Base-by-base conservation (phyloP, 192 early-diverging fungal genomes). In the Gaertneriomyces sp. region DNA sequence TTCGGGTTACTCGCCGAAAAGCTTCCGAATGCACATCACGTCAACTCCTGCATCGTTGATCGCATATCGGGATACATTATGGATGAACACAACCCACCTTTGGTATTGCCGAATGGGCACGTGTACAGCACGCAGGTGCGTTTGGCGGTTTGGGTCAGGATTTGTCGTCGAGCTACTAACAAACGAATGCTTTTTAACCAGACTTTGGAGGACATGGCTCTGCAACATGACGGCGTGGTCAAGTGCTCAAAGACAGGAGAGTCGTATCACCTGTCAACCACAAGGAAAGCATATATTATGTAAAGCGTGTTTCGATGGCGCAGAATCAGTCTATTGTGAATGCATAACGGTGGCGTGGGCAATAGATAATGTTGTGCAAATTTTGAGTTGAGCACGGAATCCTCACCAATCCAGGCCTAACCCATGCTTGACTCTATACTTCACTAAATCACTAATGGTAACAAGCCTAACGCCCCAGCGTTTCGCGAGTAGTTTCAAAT, bases 81-180 rank as follows among this genome's bases (percentile, higher is more conserved):
- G 91, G 88, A 96, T 72, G 96, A 93, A 71, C 86, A 95, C 74
- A 99, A 99, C 71, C 87, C 89, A 50, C 96, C 96, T 0, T 89
- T 99, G 90, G 84, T 90, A 4, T 76, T 98, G 55, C 96, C 95
- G 17, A 98, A 99, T 76, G 96, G 96, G 46, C 87, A 91, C 51
- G 95, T 97, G 9, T 99, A 99, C 72, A 94, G 92, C 7, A 76
- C 76, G 38, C 73, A 86, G 76, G 93, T 94, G 81, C 8, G 52
- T 62, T 14, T 11, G 14, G 66, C 20, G 33, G 19, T 41, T 45
- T 61, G 33, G 10, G 14, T 17, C 16, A 45, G 6, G 38, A 12
- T 16, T 44, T 54, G 25, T 47, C 42, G 42, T 5, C 44, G 53
- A 17, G 4, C 14, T 2, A 43, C 6, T 33, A 25, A 50, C 49